Base-by-base conservation (phyloP, 768 basidiomycete species). In the Boletus tylopilopsis region DNA sequence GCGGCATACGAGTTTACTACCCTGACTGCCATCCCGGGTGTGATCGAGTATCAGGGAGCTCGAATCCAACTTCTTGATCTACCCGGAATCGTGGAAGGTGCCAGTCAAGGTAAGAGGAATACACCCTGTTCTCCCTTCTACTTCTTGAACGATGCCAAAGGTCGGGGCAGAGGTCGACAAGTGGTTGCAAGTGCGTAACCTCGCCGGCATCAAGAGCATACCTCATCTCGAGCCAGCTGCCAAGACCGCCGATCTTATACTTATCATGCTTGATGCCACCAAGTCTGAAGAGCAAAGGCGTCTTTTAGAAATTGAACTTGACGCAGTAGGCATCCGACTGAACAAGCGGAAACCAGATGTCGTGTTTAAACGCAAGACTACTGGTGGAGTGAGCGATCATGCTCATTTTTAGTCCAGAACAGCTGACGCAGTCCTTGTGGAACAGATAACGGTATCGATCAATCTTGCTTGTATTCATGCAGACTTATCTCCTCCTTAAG, bases 1-100 rank as follows among this genome's bases (percentile, higher is more conserved):
- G 96, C 94, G 13, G 90, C 92, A 11, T 97, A 96, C 63, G 94
- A 97, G 66, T 97, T 96, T 69, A 96, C 94, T 3, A 95, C 91
- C 4, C 78, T 95, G 27, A 90, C 89, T 10, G 95, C 96, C 10
- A 98, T 99, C 53, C 95, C 96, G 30, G 96, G 96, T 42, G 96
- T 98, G 4, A 82, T 98, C 16, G 94, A 98, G 62, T 90, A 98
- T 66, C 85, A 95, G 67, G 96, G 96, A 24, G 85, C 87, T 3
- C 79, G 91, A 36, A 94, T 98, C 49, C 96, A 99, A 65, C 78
- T 97, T 37, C 79, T 97, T 15, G 94, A 97, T 80, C 73, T 97
- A 27, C 94, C 94, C 2, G 94, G 94, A 68, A 97, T 97, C 57
- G 92, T 97, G 8, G 91, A 94, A 69, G 91, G 91, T 13, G 91